phyloP scores from a whole-genome alignment of 164 flowering plant species.

The Buxus sempervirens region DNA sequence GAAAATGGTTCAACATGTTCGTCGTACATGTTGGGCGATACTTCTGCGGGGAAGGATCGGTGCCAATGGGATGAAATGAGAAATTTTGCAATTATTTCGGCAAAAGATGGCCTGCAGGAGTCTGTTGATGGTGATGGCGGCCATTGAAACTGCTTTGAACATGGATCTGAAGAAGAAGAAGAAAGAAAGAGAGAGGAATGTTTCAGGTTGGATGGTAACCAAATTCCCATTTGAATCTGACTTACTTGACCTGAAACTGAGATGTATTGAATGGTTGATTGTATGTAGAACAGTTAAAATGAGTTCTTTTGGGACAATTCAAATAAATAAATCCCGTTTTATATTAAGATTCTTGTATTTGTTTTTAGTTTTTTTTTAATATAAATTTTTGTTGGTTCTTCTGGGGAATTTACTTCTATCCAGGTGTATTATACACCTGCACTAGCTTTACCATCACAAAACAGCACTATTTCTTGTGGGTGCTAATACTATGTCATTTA shows the following conservation, averaged over 20 bases:
- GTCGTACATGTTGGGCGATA: too few relatives aligned
- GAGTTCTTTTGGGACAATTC: neutral
- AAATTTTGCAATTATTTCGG: neutral
- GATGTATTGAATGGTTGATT: too few relatives aligned
- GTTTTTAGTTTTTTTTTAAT: too few relatives aligned
- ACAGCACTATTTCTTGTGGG: too few relatives aligned
- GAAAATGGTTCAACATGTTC: neutral
- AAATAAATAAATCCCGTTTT: too few relatives aligned
- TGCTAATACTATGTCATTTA: too few relatives aligned
- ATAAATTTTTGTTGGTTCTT: too few relatives aligned
- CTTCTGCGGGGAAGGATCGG: neutral
- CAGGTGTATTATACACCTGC: too few relatives aligned
- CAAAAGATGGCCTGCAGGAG: neutral
- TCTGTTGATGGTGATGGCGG: neutral
- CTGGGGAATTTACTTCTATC: too few relatives aligned
- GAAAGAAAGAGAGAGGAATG: neutral
- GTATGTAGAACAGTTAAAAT: neutral
- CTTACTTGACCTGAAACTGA: too few relatives aligned
- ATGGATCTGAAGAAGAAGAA: neutral
- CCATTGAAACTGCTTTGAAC: neutral
- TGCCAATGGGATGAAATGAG: neutral
- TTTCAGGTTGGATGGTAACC: neutral
- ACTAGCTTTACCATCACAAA: too few relatives aligned
- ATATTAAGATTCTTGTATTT: too few relatives aligned
- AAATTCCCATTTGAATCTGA: neutral